phyloP scores from a whole-genome alignment of 352 stramenopile genomes.

The Phytophthora meadii region DNA sequence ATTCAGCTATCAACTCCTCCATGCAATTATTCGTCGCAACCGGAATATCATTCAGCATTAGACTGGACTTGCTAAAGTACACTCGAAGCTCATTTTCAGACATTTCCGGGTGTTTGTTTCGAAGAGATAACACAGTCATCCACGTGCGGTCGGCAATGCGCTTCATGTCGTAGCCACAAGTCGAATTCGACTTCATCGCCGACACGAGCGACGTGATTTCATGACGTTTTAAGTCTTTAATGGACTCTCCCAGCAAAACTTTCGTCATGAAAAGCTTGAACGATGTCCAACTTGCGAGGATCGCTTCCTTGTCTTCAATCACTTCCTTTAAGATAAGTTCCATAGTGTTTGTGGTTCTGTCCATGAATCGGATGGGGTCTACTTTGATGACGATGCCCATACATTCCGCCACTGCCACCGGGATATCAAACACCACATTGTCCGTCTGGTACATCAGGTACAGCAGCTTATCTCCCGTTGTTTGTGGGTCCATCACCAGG shows the following conservation, averaged over 20 bases:
- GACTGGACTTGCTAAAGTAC: conserved; percentile 31
- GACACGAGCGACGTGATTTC: conserved; percentile 20
- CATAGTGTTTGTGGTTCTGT: conserved; percentile 31
- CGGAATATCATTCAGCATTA: conserved; percentile 53
- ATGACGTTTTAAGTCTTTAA: conserved; percentile 11
- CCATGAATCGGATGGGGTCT: conserved; percentile 2
- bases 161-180: conserved; percentile 34
- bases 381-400: conserved; percentile 21
- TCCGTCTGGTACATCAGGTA: conserved; percentile 42
- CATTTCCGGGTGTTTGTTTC: conserved; percentile 16
- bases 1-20: conserved; percentile 31
- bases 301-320: conserved; percentile 24
- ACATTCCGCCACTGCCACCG: conserved; percentile 40
- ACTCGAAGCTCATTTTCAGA: conserved; percentile 25
- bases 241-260: conserved; percentile 15
- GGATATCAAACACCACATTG: conserved; percentile 44
- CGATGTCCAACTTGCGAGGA: conserved; percentile 26
- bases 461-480: conserved; percentile 35
- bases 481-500: conserved; percentile 26
- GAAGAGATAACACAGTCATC: conserved; percentile 19
- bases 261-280: conserved; percentile 23
- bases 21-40: conserved; percentile 44
- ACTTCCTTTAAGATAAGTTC: conserved; percentile 34
- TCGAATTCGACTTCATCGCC: conserved; percentile 20
- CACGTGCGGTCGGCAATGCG: conserved; percentile 23